Percentiles rank a stretch among this genome's conserved stretches.
Conservation (phyloP, 345 rosid genomes). For the Citrus sinensis region DVS_A1.0 CM039161.1:3460001-3460500, state of each 20-base stretch:
- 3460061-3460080: constrained; percentile 16
- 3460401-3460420: constrained; percentile 12
- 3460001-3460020: constrained; percentile 77
- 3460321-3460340: constrained; percentile 24
- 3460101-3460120: constrained; percentile 23
- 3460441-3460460: neutral
- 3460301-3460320: constrained; percentile 30
- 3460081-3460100: constrained; percentile 18
- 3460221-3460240: constrained; percentile 39
- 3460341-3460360: constrained; percentile 41
- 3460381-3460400: constrained; percentile 13
- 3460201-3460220: constrained; percentile 31
- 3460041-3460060: constrained; percentile 18
- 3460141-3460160: constrained; percentile 33
- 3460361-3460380: constrained; percentile 12
- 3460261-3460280: constrained; percentile 4
- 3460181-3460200: constrained; percentile 37
- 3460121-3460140: constrained; percentile 33
- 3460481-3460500: constrained; percentile 21
- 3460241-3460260: constrained; percentile 26
- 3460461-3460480: constrained; percentile 13
- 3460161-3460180: constrained; percentile 38
- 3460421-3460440: constrained; percentile 12
- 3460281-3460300: constrained; percentile 19
- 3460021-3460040: constrained; percentile 30